Evolutionary conservation across 495 filamentous ascomycete genomes (phyloP).

Genomic region (Alectoria sarmentosa): DNA sequence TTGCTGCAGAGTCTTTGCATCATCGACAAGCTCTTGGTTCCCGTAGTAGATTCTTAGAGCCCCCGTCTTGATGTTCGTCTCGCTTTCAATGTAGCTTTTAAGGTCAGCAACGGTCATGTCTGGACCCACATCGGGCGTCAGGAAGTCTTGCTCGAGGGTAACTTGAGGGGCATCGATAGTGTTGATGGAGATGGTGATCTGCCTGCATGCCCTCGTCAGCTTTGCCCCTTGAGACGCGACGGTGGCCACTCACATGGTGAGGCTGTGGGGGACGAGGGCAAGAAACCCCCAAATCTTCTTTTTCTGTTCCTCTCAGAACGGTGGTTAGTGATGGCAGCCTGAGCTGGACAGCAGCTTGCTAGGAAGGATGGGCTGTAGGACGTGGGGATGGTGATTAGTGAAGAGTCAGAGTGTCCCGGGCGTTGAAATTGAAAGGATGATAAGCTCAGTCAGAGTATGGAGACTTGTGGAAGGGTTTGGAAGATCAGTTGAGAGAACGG

Average conservation of each 20-base stretch:
- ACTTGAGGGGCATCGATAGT: constrained; percentile 51
- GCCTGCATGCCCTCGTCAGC: constrained; percentile 42
- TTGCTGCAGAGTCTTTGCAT: constrained; percentile 70
- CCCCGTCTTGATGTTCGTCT: constrained; percentile 45
- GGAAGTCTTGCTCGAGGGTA: constrained; percentile 62
- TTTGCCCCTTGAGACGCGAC: background rate
- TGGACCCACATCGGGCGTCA: constrained; percentile 74
- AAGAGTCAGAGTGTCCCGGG: background rate
- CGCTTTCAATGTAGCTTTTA: constrained; percentile 71
- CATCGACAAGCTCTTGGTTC: constrained; percentile 69
- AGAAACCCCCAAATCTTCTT: background rate
- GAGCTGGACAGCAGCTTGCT: background rate
- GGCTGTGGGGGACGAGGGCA: constrained; percentile 9
- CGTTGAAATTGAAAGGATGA: background rate
- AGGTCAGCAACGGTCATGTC: constrained; percentile 82
- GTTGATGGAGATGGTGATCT: constrained; percentile 80
- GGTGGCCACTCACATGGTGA: constrained; percentile 16
- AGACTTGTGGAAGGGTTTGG: background rate
- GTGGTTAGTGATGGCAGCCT: background rate
- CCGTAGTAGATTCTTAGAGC: constrained; percentile 73
- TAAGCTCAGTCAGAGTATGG: background rate
- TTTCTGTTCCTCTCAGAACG: background rate
- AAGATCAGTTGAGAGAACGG: background rate
- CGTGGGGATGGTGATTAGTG: background rate
- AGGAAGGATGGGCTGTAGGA: background rate